Conservation (phyloP, 371 early-diverging fungal genomes). For the Rhizopus sp. region DNA sequence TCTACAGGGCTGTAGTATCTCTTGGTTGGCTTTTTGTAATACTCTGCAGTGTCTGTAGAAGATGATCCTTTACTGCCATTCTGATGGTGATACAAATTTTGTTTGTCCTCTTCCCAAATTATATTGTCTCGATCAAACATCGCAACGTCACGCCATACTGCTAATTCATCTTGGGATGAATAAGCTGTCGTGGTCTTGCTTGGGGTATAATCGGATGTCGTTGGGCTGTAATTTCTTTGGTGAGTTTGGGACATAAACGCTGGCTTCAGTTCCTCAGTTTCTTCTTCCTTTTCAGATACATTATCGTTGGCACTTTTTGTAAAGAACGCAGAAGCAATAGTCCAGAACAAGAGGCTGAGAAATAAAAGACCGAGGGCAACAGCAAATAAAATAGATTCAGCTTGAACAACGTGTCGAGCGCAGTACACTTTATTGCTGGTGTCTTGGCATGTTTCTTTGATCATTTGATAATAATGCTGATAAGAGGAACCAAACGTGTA, state of each 20-base stretch:
- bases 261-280: not conserved
- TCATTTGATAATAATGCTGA: slow-evolving; percentile 18
- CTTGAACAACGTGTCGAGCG: slow-evolving; percentile 17
- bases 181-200: not conserved
- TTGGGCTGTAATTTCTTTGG: not conserved
- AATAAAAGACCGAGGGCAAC: slow-evolving; percentile 24
- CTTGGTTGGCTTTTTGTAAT: slow-evolving; percentile 3
- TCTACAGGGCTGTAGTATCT: slow-evolving; percentile 12
- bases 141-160: slow-evolving; percentile 19
- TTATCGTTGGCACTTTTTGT: not conserved
- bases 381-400: slow-evolving; percentile 32
- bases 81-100: slow-evolving; percentile 1
- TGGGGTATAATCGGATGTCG: too few relatives aligned
- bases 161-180: slow-evolving; percentile 19
- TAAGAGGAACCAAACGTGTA: slow-evolving; percentile 23
- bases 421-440: slow-evolving; percentile 22
- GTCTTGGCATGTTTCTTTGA: slow-evolving; percentile 18
- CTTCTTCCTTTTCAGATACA: slow-evolving; percentile 1
- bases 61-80: slow-evolving; percentile 8
- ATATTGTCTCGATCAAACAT: slow-evolving; percentile 11
- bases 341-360: slow-evolving; percentile 22
- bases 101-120: slow-evolving; percentile 6
- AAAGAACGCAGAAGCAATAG: slow-evolving; percentile 14
- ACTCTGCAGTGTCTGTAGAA: not conserved
- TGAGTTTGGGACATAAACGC: not conserved